phyloP scores from a whole-genome alignment of 2,329 filamentous ascomycete genomes.

The Aspergillus fijiensis region DNA sequence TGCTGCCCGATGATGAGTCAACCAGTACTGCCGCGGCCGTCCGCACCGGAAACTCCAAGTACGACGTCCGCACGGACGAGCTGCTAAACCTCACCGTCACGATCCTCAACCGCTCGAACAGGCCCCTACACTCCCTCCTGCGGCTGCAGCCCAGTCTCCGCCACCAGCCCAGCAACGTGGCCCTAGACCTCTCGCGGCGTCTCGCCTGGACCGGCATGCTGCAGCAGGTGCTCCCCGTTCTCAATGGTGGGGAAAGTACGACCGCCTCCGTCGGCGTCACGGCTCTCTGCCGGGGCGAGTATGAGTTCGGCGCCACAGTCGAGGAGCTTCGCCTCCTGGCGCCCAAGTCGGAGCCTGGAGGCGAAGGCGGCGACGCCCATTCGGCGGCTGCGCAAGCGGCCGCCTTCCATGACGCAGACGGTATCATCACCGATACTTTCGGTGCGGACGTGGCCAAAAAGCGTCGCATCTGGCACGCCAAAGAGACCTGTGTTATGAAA shows the following conservation, averaged over 20 bases:
- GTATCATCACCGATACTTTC: conserved; percentile 38
- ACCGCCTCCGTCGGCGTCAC: conserved; percentile 69
- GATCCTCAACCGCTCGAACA: conserved; percentile 70
- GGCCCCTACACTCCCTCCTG: conserved; percentile 69
- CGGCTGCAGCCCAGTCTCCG: conserved; percentile 75
- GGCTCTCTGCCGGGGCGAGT: conserved; percentile 74
- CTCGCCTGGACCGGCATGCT: conserved; percentile 82
- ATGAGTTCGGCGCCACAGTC: conserved; percentile 75
- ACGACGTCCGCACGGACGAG: conserved; percentile 54
- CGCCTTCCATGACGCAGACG: conserved; percentile 27
- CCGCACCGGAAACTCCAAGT: conserved; percentile 49
- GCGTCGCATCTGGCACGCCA: conserved; percentile 47
- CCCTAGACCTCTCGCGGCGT: conserved; percentile 78
- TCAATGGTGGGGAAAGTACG: conserved; percentile 59
- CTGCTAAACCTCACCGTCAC: conserved; percentile 70
- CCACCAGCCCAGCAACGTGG: conserved; percentile 68
- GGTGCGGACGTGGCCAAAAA: conserved; percentile 40
- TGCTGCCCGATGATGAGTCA: conserved; percentile 25
- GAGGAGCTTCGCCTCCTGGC: conserved; percentile 69
- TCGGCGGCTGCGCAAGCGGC: conserved; percentile 4
- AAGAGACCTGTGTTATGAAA: conserved; percentile 47
- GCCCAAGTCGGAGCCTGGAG: conserved; percentile 14
- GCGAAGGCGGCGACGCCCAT: conserved; percentile 13
- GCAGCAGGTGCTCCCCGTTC: conserved; percentile 67
- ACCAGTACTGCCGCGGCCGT: conserved; percentile 30